phyloP scores from a whole-genome alignment of 305 asterid genomes.

The Rubia occidens region DNA sequence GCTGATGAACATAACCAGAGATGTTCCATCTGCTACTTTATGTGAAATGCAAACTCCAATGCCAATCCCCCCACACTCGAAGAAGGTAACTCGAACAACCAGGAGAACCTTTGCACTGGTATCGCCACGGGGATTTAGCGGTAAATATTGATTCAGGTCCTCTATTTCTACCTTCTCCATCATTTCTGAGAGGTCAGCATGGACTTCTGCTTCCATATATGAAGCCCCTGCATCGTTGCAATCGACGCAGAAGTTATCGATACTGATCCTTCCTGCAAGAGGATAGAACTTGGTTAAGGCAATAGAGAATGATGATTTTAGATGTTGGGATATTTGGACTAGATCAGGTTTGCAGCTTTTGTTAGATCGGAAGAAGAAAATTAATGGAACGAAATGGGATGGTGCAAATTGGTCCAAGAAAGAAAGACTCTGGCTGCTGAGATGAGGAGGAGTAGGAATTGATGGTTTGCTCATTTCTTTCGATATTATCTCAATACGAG shows the following conservation, averaged over 20 bases:
- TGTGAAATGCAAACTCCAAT: conserved; percentile 27
- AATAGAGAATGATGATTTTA: conserved; percentile 25
- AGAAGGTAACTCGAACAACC: conserved; percentile 20
- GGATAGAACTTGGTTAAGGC: conserved; percentile 27
- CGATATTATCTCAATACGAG: background rate
- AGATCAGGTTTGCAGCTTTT: background rate
- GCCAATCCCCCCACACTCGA: conserved; percentile 29
- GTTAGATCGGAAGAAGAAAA: conserved; percentile 13
- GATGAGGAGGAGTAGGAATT: conserved; percentile 13
- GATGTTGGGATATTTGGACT: conserved; percentile 6
- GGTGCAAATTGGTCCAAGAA: conserved; percentile 18
- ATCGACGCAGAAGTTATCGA: conserved; percentile 12
- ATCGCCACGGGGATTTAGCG: conserved; percentile 8
- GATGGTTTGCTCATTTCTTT: conserved; percentile 17
- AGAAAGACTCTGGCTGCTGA: conserved; percentile 7
- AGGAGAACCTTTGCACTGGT: background rate
- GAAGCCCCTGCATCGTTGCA: conserved; percentile 28
- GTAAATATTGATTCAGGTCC: conserved; percentile 16
- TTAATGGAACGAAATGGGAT: conserved; percentile 10
- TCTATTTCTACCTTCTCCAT: conserved; percentile 16
- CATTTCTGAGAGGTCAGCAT: conserved; percentile 16
- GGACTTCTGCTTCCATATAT: conserved; percentile 24
- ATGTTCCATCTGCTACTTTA: conserved; percentile 26
- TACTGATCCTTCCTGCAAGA: conserved; percentile 23
- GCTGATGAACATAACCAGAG: conserved; percentile 20